These are phyloP conservation scores for Alternaria gaisen DNA, from an alignment of 2,329 filamentous ascomycete genomes.

Conservation along the genomic window DNA sequence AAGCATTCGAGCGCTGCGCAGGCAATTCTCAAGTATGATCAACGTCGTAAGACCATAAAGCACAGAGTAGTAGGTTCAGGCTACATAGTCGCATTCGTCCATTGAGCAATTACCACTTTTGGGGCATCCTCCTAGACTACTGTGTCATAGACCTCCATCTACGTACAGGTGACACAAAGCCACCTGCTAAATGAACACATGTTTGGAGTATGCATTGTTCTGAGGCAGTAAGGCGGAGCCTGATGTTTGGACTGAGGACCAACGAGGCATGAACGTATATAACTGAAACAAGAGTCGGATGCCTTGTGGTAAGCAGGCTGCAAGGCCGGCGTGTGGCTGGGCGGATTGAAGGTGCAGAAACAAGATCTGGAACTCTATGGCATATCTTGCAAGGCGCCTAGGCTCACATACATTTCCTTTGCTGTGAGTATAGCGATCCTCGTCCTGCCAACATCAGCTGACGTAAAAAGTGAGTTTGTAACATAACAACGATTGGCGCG, in stretches of 20 bases:
- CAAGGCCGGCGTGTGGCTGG: neutral
- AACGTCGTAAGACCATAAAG: neutral
- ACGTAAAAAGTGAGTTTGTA: neutral
- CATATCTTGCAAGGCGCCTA: slow-evolving; percentile 1
- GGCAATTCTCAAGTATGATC: neutral
- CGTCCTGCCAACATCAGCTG: neutral
- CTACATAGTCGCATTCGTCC: neutral
- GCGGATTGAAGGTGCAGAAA: neutral
- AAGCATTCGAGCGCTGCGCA: neutral
- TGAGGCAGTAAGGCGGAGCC: slow-evolving; percentile 6
- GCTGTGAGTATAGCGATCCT: neutral
- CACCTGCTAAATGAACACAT: neutral
- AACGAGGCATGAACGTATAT: slow-evolving; percentile 1
- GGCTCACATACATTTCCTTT: neutral
- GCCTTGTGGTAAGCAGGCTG: neutral
- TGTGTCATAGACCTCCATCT: neutral
- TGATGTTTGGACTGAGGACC: neutral
- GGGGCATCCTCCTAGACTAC: neutral
- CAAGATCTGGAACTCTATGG: slow-evolving; percentile 4
- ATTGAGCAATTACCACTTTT: neutral
- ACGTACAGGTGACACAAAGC: neutral
- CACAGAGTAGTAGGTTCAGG: neutral
- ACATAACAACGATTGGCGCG: slow-evolving; percentile 1
- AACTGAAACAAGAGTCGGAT: slow-evolving; percentile 5
- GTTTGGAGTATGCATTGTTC: neutral